Evolutionary conservation across 2,329 filamentous ascomycete genomes (phyloP), one percentile per base, ranked within the genome.

Genomic region (Alternaria arborescens): DNA sequence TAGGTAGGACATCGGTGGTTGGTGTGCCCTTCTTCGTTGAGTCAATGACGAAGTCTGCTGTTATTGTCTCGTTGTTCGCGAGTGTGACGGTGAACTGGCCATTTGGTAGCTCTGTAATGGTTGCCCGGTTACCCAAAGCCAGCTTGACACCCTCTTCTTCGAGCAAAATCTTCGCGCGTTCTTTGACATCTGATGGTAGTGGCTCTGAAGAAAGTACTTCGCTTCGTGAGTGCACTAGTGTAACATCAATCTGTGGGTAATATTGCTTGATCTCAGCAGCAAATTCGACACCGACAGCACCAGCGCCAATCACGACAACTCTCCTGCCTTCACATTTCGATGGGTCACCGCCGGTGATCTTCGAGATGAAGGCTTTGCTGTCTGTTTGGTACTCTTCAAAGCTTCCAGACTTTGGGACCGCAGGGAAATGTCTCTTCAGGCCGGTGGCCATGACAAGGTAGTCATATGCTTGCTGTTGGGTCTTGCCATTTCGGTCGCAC

Each of bases 231-330:
- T 94, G 92, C 5, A 92, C 86, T 1, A 95, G 84, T 1, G 87
- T 91, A n/a, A 94, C 88, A 41, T 85, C 85, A 55, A 87, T 80
- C 11, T 85, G 71, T 0, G 92, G 91, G 62, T 89, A 84, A 24
- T 88, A 81, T 46, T 86, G 76, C 78, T 93, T 94, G 55, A 94
- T 81, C 79, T 95, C 91, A 1, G 90, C 88, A 0, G 92, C 91
- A 84, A 94, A 93, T 75, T 94, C 91, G 55, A 94, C 88, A 8
- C 92, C 92, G 1, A 94, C 91, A 7, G 91, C 92, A 51, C 90
- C 87, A 65, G 91, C 91, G 18, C 91, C 91, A n/a, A 94, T 88
- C 22, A 94, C 83, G 0, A 91, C 85, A 1, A 93, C 86, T 0
- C 86, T 87, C 40, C 76, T 62, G 8, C 72, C 72, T 24, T 71